These are phyloP conservation scores for Alternaria tenuissima DNA, from an alignment of 2,329 filamentous ascomycete species.

Conservation along the genomic window DNA sequence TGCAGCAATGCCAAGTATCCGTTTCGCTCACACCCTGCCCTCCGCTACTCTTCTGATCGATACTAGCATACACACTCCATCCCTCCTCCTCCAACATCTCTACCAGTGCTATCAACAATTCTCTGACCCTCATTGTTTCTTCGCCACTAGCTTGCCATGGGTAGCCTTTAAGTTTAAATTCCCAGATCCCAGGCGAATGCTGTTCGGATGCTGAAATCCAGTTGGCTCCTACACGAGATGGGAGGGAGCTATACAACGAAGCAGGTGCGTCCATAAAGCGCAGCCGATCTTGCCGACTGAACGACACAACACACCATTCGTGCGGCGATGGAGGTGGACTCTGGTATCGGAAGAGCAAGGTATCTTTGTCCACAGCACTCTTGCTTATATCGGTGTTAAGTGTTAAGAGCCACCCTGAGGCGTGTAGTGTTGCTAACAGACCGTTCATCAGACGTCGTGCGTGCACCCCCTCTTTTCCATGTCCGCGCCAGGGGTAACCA, in stretches of 20 bases:
- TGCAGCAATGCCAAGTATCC: slow-evolving; percentile 39
- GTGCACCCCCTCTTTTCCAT: slow-evolving; percentile 36
- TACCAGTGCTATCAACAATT: slow-evolving; percentile 45
- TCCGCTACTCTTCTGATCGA: slow-evolving; percentile 43
- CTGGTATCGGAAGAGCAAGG: slow-evolving; percentile 51
- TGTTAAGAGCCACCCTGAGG: slow-evolving; percentile 51
- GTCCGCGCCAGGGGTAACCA: slow-evolving; percentile 48
- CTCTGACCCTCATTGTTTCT: slow-evolving; percentile 48
- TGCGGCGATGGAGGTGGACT: slow-evolving; percentile 43
- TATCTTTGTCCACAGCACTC: slow-evolving; percentile 37
- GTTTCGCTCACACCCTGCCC: slow-evolving; percentile 29
- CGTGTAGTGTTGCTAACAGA: slow-evolving; percentile 33
- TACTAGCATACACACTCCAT: slow-evolving; percentile 52
- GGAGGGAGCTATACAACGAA: slow-evolving; percentile 18
- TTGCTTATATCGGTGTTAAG: slow-evolving; percentile 49
- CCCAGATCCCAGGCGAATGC: slow-evolving; percentile 23
- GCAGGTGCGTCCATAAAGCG: slow-evolving; percentile 44
- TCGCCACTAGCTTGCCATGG: slow-evolving; percentile 45
- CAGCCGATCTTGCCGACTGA: slow-evolving; percentile 37
- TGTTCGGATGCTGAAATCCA: slow-evolving; percentile 20
- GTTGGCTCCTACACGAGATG: slow-evolving; percentile 16
- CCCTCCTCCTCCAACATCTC: slow-evolving; percentile 43
- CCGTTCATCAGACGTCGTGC: slow-evolving; percentile 44
- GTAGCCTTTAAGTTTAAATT: slow-evolving; percentile 49
- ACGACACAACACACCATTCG: slow-evolving; percentile 52